A percentile compares a stretch with the other conserved stretches of the same genome.
phyloP scores from a whole-genome alignment of 768 basidiomycete genomes.

The Tulasnella sp. region DNA sequence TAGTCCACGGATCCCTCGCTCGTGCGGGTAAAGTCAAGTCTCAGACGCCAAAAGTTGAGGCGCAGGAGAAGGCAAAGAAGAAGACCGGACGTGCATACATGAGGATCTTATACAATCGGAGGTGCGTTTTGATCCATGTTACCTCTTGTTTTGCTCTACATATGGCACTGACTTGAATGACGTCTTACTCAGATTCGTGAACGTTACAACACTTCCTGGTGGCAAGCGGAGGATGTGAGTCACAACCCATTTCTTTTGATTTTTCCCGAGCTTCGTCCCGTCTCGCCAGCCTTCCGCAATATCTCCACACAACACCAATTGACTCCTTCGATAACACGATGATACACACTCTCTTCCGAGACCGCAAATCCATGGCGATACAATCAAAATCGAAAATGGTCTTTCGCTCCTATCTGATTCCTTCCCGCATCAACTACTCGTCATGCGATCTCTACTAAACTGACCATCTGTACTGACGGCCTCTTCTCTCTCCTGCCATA shows the following conservation, averaged over 20 bases:
- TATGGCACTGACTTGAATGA: neutral
- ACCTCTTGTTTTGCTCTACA: neutral
- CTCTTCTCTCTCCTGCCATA: slow-evolving; percentile 20
- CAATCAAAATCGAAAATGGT: slow-evolving; percentile 76
- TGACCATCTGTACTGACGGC: slow-evolving; percentile 11
- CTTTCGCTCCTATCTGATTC: slow-evolving; percentile 99
- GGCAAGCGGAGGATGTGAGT: slow-evolving; percentile 97
- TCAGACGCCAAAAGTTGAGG: slow-evolving; percentile 95
- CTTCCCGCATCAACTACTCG: slow-evolving; percentile 19
- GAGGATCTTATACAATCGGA: slow-evolving; percentile 84
- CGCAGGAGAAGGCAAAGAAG: slow-evolving; percentile 98
- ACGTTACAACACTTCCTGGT: slow-evolving; percentile 79
- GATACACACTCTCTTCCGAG: slow-evolving; percentile 72
- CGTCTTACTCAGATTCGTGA: slow-evolving; percentile 57
- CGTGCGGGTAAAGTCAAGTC: slow-evolving; percentile 99
- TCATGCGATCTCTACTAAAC: neutral
- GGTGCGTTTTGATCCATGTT: slow-evolving; percentile 37
- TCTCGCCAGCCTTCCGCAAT: neutral
- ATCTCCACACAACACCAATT: neutral
- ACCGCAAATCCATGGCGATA: slow-evolving; percentile 85
- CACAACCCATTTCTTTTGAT: slow-evolving; percentile 14
- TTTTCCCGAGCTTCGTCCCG: neutral
- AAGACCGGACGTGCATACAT: slow-evolving; percentile 98
- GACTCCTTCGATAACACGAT: slow-evolving; percentile 31
- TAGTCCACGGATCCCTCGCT: slow-evolving; percentile 98